phyloP scores from a whole-genome alignment of 306 rosid genomes.

The Sicyos edulis region DNA sequence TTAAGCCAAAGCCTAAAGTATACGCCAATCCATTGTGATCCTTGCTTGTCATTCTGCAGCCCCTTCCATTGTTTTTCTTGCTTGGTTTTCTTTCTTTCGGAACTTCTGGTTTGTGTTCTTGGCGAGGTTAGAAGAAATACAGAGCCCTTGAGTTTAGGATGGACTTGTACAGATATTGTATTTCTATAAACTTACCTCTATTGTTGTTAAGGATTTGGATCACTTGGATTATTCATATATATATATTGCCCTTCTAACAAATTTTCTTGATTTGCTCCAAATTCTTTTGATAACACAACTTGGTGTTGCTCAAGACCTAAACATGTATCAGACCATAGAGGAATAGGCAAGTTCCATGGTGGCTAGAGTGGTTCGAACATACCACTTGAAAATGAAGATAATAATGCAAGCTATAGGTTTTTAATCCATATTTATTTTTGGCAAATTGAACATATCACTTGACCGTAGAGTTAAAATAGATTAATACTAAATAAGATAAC shows the following conservation, averaged over 20 bases:
- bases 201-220: slow-evolving; percentile 8
- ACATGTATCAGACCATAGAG: too few species aligned
- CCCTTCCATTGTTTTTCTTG: slow-evolving; percentile 2
- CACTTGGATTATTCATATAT: not conserved
- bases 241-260: not conserved
- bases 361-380: too few species aligned
- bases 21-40: slow-evolving; percentile 45
- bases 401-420: too few species aligned
- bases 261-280: not conserved
- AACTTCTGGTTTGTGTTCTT: slow-evolving; percentile 13
- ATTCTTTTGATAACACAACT: too few species aligned
- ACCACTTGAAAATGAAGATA: too few species aligned
- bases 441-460: too few species aligned
- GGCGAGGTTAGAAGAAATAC: not conserved
- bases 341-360: too few species aligned
- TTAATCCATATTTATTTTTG: too few species aligned
- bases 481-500: too few species aligned
- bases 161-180: slow-evolving; percentile 18
- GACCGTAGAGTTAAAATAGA: too few species aligned
- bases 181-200: slow-evolving; percentile 15
- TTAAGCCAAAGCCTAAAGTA: slow-evolving; percentile 96
- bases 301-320: too few species aligned
- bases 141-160: slow-evolving; percentile 5
- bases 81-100: not conserved
- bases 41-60: not conserved